Conservation (phyloP, 768 basidiomycete species). For the Bullera alba region DNA sequence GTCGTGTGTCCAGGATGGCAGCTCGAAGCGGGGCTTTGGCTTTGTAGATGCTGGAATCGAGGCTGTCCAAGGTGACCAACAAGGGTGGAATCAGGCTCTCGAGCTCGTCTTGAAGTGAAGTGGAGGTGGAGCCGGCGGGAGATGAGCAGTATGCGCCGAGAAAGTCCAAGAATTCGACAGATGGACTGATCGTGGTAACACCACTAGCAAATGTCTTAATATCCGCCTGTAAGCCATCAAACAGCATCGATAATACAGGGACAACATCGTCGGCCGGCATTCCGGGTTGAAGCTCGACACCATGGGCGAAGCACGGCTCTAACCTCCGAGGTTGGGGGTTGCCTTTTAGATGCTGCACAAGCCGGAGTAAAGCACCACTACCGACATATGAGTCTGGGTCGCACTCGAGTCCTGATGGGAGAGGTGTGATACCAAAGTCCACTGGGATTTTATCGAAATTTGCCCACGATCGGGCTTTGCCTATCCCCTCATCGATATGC, state of each 20-base stretch:
- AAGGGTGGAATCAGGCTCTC: neutral
- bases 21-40: neutral
- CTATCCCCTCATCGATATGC: constrained; percentile 18
- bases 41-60: neutral
- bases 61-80: neutral
- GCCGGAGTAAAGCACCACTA: constrained; percentile 58
- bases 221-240: constrained; percentile 52
- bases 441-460: constrained; percentile 39
- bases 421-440: constrained; percentile 41
- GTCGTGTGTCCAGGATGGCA: neutral
- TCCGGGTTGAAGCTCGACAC: constrained; percentile 43
- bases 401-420: constrained; percentile 39
- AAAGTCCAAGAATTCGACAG: constrained; percentile 4
- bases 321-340: constrained; percentile 12
- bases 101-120: neutral
- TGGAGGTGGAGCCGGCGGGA: neutral
- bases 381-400: constrained; percentile 50
- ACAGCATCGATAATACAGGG: constrained; percentile 42
- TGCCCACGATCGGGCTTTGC: constrained; percentile 41
- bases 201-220: constrained; percentile 45
- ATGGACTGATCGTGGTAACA: constrained; percentile 50
- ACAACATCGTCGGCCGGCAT: constrained; percentile 51
- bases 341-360: constrained; percentile 50
- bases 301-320: constrained; percentile 25
- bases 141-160: constrained; percentile 7